phyloP scores from a whole-genome alignment of 108 stramenopile genomes.

The Skeletonema grethae region DNA sequence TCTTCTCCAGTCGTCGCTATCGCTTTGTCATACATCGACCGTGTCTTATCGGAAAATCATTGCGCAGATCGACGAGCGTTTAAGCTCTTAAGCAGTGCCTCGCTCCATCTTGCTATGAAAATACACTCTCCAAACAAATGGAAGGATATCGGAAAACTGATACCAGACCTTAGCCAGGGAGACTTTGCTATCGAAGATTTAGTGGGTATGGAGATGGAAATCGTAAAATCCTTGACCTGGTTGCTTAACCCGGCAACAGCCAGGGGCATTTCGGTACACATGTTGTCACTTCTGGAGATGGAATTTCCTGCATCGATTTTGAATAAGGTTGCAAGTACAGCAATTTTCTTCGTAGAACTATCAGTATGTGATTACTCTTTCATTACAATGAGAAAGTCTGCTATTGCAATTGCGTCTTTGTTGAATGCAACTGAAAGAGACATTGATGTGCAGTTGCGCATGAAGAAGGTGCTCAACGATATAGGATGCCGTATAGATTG shows the following conservation, averaged over 20 bases:
- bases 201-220: constrained; percentile 62
- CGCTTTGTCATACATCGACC: constrained; percentile 49
- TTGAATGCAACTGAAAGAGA: constrained; percentile 58
- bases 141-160: constrained; percentile 49
- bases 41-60: constrained; percentile 38
- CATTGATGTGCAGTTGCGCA: constrained; percentile 21
- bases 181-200: constrained; percentile 68
- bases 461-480: constrained; percentile 19
- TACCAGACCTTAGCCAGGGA: constrained; percentile 79
- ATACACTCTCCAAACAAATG: constrained; percentile 55
- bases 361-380: constrained; percentile 72
- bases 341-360: constrained; percentile 70
- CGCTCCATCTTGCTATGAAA: constrained; percentile 82
- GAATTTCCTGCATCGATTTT: constrained; percentile 13
- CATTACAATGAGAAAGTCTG: constrained; percentile 40
- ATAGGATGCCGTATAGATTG: constrained; percentile 34
- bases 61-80: constrained; percentile 66
- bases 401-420: constrained; percentile 64
- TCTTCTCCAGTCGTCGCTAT: constrained; percentile 38
- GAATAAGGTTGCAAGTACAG: constrained; percentile 16
- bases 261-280: constrained; percentile 32
- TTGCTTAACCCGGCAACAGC: constrained; percentile 76
- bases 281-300: constrained; percentile 34
- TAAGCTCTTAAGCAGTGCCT: constrained; percentile 77
- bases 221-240: constrained; percentile 68